Conservation (phyloP, 805 yeast genomes). For the Wickerhamomyces kurtzmanii region DNA sequence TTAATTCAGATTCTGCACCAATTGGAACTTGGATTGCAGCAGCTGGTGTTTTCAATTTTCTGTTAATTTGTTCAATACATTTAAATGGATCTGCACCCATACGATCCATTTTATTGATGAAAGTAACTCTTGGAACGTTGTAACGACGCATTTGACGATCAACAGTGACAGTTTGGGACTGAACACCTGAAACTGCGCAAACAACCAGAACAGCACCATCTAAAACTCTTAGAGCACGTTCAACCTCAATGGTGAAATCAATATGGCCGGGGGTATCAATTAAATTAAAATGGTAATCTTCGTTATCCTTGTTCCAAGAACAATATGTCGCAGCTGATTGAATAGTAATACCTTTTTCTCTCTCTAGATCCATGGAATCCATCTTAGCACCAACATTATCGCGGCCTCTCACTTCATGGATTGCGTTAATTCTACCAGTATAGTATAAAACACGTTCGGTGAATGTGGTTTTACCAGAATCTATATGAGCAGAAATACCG, state of each 20-base stretch:
- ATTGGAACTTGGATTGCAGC: constrained; percentile 98
- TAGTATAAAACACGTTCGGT: constrained; percentile 94
- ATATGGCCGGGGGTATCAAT: constrained; percentile 99
- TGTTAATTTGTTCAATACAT: constrained; percentile 85
- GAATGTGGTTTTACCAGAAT: constrained; percentile 96
- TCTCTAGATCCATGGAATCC: constrained; percentile 98
- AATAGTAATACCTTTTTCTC: constrained; percentile 97
- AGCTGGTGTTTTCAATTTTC: constrained; percentile 84
- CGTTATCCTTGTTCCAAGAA: constrained; percentile 76
- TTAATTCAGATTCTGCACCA: constrained; percentile 78
- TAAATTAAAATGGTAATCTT: constrained; percentile 78
- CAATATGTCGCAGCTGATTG: constrained; percentile 99
- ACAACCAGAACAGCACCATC: constrained; percentile 98
- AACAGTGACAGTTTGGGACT: constrained; percentile 96
- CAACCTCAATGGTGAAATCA: constrained; percentile 97
- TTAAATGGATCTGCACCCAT: constrained; percentile 98
- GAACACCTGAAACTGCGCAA: constrained; percentile 98
- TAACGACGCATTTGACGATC: constrained; percentile 99
- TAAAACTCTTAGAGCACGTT: constrained; percentile 93
- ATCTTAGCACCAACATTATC: constrained; percentile 98
- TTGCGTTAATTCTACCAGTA: constrained; percentile 94
- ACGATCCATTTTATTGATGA: constrained; percentile 97
- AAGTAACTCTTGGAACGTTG: constrained; percentile 93
- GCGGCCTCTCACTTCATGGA: constrained; percentile 93
- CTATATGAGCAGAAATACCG: constrained; percentile 97